A percentile compares a stretch with the other conserved stretches of the same genome.
Conservation (phyloP, 768 basidiomycete genomes). For the Termitomyces sp. region DNA sequence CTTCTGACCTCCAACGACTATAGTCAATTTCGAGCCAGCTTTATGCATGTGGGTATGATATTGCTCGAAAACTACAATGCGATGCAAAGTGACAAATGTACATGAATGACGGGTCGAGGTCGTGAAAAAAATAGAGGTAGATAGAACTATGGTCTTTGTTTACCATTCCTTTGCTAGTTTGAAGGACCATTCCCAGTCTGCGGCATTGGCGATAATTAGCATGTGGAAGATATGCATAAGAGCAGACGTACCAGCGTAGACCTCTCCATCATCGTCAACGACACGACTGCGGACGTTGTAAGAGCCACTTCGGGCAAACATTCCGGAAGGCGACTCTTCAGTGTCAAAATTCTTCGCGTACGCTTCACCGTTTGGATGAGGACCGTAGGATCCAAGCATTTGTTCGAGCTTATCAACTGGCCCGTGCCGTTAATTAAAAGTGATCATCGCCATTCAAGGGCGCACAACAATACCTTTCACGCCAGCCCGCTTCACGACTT, state of each 20-base stretch:
- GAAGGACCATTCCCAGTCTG: constrained; percentile 87
- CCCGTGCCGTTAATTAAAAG: not conserved
- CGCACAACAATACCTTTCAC: constrained; percentile 49
- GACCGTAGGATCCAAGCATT: constrained; percentile 94
- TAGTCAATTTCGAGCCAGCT: not conserved
- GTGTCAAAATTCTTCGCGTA: constrained; percentile 75
- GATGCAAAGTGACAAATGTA: constrained; percentile 7
- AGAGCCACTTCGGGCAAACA: constrained; percentile 75
- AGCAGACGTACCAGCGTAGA: constrained; percentile 63
- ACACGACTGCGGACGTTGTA: constrained; percentile 81
- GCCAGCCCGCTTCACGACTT: constrained; percentile 79
- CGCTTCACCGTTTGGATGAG: constrained; percentile 53
- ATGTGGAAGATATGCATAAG: not conserved
- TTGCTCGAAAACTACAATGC: constrained; percentile 10
- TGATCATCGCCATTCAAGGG: not conserved
- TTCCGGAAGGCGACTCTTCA: constrained; percentile 69
- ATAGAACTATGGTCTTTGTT: constrained; percentile 9
- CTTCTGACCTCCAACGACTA: not conserved
- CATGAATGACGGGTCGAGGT: constrained; percentile 7
- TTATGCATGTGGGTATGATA: constrained; percentile 13
- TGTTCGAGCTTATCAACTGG: constrained; percentile 88
- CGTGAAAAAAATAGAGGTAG: constrained; percentile 4
- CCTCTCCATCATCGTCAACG: constrained; percentile 77
- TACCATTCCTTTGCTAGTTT: constrained; percentile 92
- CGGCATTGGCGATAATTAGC: not conserved